These are phyloP conservation scores for Tuctoria greenei DNA, from an alignment of 176 grass and related monocot genomes.

Conservation along the genomic window DNA sequence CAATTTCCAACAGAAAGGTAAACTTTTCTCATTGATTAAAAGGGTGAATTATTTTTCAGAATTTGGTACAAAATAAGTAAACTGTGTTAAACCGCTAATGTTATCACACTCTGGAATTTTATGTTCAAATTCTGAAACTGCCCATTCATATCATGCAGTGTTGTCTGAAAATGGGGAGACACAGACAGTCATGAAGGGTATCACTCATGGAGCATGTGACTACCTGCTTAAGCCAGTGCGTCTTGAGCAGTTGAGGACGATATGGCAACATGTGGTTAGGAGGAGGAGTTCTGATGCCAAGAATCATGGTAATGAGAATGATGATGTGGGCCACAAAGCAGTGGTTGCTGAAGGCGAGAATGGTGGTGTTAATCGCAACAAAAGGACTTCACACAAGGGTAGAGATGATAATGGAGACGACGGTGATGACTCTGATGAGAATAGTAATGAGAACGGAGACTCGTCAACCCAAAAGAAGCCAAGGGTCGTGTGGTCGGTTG, in stretches of 20 bases:
- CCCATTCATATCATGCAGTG: slow-evolving; percentile 57
- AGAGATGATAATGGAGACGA: slow-evolving; percentile 61
- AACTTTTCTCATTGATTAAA: slow-evolving; percentile 24
- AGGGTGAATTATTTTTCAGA: neutral
- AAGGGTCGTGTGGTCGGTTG: slow-evolving; percentile 80
- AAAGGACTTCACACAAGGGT: slow-evolving; percentile 41
- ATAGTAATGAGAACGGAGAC: slow-evolving; percentile 48
- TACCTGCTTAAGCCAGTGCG: slow-evolving; percentile 88
- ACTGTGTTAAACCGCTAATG: neutral
- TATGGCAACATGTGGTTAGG: slow-evolving; percentile 92
- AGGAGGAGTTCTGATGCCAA: slow-evolving; percentile 41
- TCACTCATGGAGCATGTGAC: slow-evolving; percentile 86
- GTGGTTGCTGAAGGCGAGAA: slow-evolving; percentile 41
- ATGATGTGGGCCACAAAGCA: slow-evolving; percentile 42
- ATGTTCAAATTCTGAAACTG: slow-evolving; percentile 19
- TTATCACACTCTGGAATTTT: neutral
- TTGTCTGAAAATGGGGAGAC: slow-evolving; percentile 77
- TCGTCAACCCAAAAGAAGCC: slow-evolving; percentile 57
- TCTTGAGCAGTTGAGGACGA: slow-evolving; percentile 69
- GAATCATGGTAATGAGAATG: slow-evolving; percentile 42
- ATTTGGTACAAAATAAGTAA: neutral
- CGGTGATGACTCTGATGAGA: slow-evolving; percentile 65
- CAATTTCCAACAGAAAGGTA: slow-evolving; percentile 13
- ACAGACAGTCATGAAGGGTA: slow-evolving; percentile 76
- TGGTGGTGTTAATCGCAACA: slow-evolving; percentile 47